Conservation (phyloP, 345 rosid species). For the Trapa bicornis region DNA sequence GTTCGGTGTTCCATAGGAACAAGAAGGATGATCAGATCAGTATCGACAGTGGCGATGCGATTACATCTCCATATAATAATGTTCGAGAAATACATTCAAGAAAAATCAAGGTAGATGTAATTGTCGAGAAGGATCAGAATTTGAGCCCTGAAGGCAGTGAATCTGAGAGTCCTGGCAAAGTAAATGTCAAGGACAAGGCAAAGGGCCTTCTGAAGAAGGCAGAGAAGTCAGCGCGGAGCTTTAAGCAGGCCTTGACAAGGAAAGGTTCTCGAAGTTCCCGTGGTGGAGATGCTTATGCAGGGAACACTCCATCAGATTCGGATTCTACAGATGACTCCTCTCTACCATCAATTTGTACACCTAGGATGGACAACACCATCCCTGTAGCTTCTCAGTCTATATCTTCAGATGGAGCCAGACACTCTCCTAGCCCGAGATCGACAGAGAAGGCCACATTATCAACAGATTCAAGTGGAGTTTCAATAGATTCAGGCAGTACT, state of each 20-base stretch:
- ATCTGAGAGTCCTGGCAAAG: slow-evolving; percentile 34
- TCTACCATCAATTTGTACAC: slow-evolving; percentile 12
- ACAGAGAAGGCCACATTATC: slow-evolving; percentile 11
- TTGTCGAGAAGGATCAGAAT: slow-evolving; percentile 22
- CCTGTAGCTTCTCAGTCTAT: slow-evolving; percentile 17
- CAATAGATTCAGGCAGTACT: slow-evolving; percentile 8
- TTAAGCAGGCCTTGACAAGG: slow-evolving; percentile 52
- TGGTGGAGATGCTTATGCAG: background rate
- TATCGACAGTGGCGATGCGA: slow-evolving; percentile 23
- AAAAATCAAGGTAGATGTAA: slow-evolving; percentile 32
- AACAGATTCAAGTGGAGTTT: slow-evolving; percentile 17
- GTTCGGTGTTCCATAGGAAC: slow-evolving; percentile 44
- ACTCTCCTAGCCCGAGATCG: background rate
- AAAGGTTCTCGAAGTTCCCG: slow-evolving; percentile 32
- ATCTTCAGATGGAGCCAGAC: background rate
- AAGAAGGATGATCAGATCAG: slow-evolving; percentile 30
- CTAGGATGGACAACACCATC: slow-evolving; percentile 5
- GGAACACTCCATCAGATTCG: slow-evolving; percentile 13
- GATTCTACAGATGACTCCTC: slow-evolving; percentile 41
- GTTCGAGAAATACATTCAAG: slow-evolving; percentile 36
- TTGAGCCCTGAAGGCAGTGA: slow-evolving; percentile 27
- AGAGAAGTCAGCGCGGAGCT: slow-evolving; percentile 44
- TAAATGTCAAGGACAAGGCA: slow-evolving; percentile 44
- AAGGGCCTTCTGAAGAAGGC: slow-evolving; percentile 57
- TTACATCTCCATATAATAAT: slow-evolving; percentile 39